These are phyloP conservation scores for Exophiala sp. DNA, from an alignment of 2,329 filamentous ascomycete genomes.

Conservation along the genomic window DNA sequence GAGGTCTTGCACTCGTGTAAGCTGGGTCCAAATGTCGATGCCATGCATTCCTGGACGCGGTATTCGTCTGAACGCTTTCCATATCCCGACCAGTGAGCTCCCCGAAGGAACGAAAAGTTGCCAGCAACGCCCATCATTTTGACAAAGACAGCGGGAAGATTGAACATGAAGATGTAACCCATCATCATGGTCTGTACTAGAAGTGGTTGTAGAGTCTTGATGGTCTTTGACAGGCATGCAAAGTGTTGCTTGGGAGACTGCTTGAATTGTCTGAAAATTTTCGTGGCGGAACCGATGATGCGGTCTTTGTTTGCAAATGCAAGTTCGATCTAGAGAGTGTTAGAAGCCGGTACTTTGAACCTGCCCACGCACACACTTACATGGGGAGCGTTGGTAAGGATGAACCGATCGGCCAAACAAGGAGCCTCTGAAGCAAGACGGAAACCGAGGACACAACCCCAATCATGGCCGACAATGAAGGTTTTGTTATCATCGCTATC, in stretches of 20 bases:
- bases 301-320: slow-evolving; percentile 42
- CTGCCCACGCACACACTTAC: slow-evolving; percentile 38
- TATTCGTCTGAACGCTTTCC: slow-evolving; percentile 36
- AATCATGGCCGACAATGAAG: slow-evolving; percentile 52
- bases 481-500: slow-evolving; percentile 39
- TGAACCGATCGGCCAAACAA: slow-evolving; percentile 53
- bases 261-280: slow-evolving; percentile 50
- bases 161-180: slow-evolving; percentile 55
- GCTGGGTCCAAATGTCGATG: slow-evolving; percentile 52
- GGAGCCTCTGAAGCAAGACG: slow-evolving; percentile 58
- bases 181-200: slow-evolving; percentile 48
- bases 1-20: slow-evolving; percentile 40
- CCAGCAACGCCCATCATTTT: slow-evolving; percentile 47
- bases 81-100: slow-evolving; percentile 39
- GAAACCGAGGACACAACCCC: slow-evolving; percentile 52
- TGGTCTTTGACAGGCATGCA: slow-evolving; percentile 44
- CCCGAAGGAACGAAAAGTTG: slow-evolving; percentile 47
- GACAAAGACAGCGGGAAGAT: slow-evolving; percentile 47
- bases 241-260: slow-evolving; percentile 44
- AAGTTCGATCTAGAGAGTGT: slow-evolving; percentile 38
- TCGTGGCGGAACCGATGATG: slow-evolving; percentile 41
- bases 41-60: slow-evolving; percentile 47
- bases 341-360: not conserved
- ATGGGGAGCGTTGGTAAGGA: slow-evolving; percentile 52
- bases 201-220: slow-evolving; percentile 45